A percentile compares a stretch with the other conserved stretches of the same genome.
phyloP scores from a whole-genome alignment of 2,329 filamentous ascomycete genomes.

The Cladophialophora yegresii region DNA sequence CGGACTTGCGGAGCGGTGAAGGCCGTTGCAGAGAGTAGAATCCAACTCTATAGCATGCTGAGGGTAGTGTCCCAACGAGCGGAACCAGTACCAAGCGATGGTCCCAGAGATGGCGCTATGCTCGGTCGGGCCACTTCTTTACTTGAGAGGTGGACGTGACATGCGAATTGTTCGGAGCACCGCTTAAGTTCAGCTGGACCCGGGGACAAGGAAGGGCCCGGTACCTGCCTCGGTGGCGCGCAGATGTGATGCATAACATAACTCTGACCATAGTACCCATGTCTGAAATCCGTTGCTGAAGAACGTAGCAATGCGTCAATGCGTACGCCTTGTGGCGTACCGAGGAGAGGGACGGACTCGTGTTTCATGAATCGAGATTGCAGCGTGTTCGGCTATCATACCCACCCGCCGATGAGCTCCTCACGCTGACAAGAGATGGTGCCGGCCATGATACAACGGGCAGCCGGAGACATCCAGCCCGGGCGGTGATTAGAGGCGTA shows the following conservation, averaged over 20 bases:
- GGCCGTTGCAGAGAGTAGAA: background rate
- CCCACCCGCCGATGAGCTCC: background rate
- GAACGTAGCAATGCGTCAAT: background rate
- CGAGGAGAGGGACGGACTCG: background rate
- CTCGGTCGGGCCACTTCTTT: too few species aligned
- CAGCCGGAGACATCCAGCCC: too few species aligned
- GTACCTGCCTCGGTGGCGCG: too few species aligned
- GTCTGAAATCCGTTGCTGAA: background rate
- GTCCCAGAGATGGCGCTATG: too few species aligned
- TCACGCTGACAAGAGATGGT: background rate
- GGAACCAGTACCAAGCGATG: too few species aligned
- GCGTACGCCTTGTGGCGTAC: background rate
- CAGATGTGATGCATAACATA: background rate
- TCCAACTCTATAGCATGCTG: background rate
- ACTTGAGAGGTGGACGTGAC: too few species aligned
- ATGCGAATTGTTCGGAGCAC: too few species aligned
- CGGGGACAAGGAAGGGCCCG: too few species aligned
- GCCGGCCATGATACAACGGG: background rate
- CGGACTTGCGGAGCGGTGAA: background rate
- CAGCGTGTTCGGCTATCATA: background rate
- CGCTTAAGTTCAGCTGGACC: too few species aligned
- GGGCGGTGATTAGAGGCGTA: too few species aligned
- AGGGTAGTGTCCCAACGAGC: too few species aligned
- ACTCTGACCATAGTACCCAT: background rate
- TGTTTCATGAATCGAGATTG: background rate